phyloP scores from a whole-genome alignment of 345 rosid genomes.

The Ricinus communis region DNA sequence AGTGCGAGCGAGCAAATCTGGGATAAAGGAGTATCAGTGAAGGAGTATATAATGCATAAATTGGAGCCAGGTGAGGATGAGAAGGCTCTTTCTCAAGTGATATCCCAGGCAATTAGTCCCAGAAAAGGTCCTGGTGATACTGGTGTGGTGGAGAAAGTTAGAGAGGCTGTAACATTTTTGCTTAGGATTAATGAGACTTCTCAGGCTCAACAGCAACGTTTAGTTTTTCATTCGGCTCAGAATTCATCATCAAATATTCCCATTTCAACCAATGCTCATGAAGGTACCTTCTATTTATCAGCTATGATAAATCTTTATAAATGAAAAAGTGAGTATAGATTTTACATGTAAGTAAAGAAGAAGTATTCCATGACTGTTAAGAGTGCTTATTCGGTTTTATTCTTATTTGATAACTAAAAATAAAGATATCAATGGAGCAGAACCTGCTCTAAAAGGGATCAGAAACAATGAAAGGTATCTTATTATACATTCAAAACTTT shows the following conservation, averaged over 20 bases:
- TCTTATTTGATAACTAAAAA: too few relatives aligned
- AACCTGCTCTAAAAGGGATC: too few relatives aligned
- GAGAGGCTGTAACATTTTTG: slow-evolving; percentile 49
- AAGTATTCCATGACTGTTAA: too few relatives aligned
- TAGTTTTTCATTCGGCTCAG: slow-evolving; percentile 26
- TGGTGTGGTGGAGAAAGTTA: slow-evolving; percentile 45
- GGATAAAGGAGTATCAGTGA: slow-evolving; percentile 81
- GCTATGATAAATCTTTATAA: not conserved
- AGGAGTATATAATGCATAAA: slow-evolving; percentile 60
- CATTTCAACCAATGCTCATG: slow-evolving; percentile 35
- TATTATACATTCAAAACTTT: too few relatives aligned
- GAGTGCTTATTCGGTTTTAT: too few relatives aligned
- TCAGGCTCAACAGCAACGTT: slow-evolving; percentile 2
- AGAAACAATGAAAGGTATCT: too few relatives aligned
- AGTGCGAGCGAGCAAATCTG: slow-evolving; percentile 30
- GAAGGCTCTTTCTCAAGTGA: slow-evolving; percentile 61
- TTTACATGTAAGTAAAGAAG: too few relatives aligned
- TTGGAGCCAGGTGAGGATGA: slow-evolving; percentile 79
- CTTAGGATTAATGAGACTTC: slow-evolving; percentile 34
- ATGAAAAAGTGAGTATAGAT: too few relatives aligned
- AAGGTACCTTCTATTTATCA: slow-evolving; percentile 35
- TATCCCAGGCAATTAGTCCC: slow-evolving; percentile 61
- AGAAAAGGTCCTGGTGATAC: slow-evolving; percentile 40
- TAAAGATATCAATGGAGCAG: too few relatives aligned
- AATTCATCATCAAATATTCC: slow-evolving; percentile 35